phyloP scores from a whole-genome alignment of 139 green algal species.

The Tetradesmus obliquus region DNA sequence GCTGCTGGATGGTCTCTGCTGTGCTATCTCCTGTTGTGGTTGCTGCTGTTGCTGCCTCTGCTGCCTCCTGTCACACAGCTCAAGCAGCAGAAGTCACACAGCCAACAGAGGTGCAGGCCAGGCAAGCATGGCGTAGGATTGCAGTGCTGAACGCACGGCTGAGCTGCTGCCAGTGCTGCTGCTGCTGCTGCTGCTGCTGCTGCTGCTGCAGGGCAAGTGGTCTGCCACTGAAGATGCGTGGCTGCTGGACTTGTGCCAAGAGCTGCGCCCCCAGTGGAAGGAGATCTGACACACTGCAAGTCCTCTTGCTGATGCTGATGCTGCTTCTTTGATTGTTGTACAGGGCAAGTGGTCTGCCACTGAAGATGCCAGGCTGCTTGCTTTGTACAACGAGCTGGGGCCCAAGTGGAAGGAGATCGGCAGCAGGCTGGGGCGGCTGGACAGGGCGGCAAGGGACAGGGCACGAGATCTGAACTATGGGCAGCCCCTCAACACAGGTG shows the following conservation, averaged over 20 bases:
- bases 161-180: neutral
- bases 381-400: slow-evolving; percentile 64
- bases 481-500: slow-evolving; percentile 49
- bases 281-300: slow-evolving; percentile 46
- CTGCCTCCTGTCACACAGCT: no score
- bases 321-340: neutral
- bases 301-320: neutral
- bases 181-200: neutral
- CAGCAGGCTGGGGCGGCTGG: slow-evolving; percentile 52
- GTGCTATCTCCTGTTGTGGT: no score
- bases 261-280: slow-evolving; percentile 65
- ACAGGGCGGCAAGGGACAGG: slow-evolving; percentile 51
- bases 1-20: no score
- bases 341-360: slow-evolving; percentile 71
- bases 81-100: no score
- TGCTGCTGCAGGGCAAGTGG: slow-evolving; percentile 65
- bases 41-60: no score
- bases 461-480: slow-evolving; percentile 59
- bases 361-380: slow-evolving; percentile 65
- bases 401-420: slow-evolving; percentile 72
- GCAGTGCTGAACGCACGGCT: neutral
- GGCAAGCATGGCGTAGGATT: no score
- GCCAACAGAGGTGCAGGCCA: no score
- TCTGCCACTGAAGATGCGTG: slow-evolving; percentile 65
- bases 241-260: slow-evolving; percentile 64